These are phyloP conservation scores for Mesembryanthemum crystallinum DNA, from an alignment of 148 eudicot genomes.

Conservation along the genomic window DNA sequence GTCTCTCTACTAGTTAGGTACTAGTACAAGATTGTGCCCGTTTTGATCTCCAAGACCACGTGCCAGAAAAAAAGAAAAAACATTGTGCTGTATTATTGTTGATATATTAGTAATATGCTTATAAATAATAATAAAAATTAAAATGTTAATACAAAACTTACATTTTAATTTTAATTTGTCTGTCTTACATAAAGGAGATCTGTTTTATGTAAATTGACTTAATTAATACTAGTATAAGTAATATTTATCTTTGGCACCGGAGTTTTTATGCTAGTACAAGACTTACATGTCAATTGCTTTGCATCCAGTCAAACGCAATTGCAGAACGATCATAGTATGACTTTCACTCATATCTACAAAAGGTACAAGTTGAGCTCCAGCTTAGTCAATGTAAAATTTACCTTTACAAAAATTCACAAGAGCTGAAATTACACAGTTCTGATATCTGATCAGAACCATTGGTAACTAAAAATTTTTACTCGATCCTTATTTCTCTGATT, in stretches of 20 bases:
- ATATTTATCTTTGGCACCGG: too few relatives aligned
- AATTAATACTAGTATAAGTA: too few relatives aligned
- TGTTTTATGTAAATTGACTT: too few relatives aligned
- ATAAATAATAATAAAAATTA: not conserved
- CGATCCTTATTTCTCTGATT: constrained; percentile 48
- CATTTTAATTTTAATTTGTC: too few relatives aligned
- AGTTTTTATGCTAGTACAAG: too few relatives aligned
- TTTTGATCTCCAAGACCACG: too few relatives aligned
- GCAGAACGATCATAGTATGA: not conserved
- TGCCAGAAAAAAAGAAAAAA: too few relatives aligned
- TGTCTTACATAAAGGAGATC: too few relatives aligned
- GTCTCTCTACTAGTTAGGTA: too few relatives aligned
- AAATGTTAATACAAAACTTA: not conserved
- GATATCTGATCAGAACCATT: not conserved
- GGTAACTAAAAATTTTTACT: constrained; percentile 26
- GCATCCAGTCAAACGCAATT: not conserved
- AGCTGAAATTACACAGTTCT: not conserved
- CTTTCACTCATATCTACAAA: not conserved
- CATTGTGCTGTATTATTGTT: too few relatives aligned
- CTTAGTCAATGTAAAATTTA: not conserved
- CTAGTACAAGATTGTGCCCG: too few relatives aligned
- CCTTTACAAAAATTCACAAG: not conserved
- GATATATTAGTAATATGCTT: constrained; percentile 58
- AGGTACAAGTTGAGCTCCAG: not conserved
- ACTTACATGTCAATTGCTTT: not conserved